Evolutionary conservation across 1,139 yeast genomes (phyloP).

Genomic region (Blastobotrys indianensis): DNA sequence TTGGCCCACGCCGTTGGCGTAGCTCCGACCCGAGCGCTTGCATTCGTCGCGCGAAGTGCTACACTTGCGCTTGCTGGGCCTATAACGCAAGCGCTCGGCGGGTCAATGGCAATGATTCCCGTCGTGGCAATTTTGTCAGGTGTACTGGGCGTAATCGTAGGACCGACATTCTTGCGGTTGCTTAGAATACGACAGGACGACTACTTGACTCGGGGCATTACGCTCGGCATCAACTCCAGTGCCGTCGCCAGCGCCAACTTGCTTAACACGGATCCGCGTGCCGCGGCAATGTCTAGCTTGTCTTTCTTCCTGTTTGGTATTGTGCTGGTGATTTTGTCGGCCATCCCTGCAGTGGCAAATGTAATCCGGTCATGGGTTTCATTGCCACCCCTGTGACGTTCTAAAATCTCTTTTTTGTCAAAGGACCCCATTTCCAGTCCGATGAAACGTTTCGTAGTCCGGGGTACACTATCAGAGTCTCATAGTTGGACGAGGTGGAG

Average conservation of each 20-base stretch:
- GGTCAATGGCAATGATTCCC: constrained; percentile 68
- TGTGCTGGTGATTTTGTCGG: constrained; percentile 61
- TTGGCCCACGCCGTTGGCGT: constrained; percentile 62
- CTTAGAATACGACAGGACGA: constrained; percentile 55
- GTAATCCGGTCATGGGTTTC: constrained; percentile 33
- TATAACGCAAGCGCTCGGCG: constrained; percentile 55
- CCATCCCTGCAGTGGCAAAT: constrained; percentile 45
- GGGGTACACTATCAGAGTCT: no score
- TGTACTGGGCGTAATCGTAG: constrained; percentile 65
- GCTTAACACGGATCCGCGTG: constrained; percentile 63
- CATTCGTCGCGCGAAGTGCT: constrained; percentile 76
- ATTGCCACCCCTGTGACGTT: constrained; percentile 12
- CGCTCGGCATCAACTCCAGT: constrained; percentile 71
- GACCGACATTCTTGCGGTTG: constrained; percentile 44
- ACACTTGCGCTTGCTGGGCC: constrained; percentile 79
- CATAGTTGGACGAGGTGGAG: no score
- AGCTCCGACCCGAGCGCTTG: constrained; percentile 53
- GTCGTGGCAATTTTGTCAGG: constrained; percentile 77
- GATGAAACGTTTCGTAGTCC: no score
- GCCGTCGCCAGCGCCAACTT: constrained; percentile 80
- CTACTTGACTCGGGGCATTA: constrained; percentile 69
- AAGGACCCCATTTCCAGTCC: no score
- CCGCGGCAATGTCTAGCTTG: constrained; percentile 71
- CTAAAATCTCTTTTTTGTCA: no score
- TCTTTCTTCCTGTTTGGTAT: constrained; percentile 71